Evolutionary conservation across 2,329 filamentous ascomycete genomes (phyloP).

Genomic region (Magnaporthiopsis incrustans): DNA sequence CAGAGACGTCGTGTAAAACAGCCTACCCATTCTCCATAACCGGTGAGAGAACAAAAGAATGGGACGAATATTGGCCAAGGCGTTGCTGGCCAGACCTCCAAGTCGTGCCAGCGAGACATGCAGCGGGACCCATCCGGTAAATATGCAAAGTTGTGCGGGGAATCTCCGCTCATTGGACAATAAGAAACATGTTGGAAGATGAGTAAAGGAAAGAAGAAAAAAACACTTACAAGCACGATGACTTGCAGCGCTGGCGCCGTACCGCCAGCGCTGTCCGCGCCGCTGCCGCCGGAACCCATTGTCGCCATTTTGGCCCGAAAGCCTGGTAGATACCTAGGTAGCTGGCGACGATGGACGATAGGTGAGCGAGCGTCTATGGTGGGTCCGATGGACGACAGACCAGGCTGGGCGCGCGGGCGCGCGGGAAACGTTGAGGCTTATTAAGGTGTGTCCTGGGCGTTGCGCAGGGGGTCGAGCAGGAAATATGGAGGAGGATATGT

Average conservation of each 20-base stretch:
- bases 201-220: not conserved
- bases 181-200: conserved; percentile 9
- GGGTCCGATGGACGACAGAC: too few relatives aligned
- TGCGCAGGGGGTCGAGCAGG: not conserved
- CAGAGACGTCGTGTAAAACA: not conserved
- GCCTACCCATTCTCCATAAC: too few relatives aligned
- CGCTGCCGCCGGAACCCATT: conserved; percentile 12
- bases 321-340: too few relatives aligned
- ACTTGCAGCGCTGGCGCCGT: conserved; percentile 49
- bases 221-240: conserved; percentile 60
- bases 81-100: too few relatives aligned
- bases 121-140: not conserved
- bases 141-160: not conserved
- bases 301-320: not conserved
- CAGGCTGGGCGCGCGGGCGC: not conserved
- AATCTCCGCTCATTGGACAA: not conserved
- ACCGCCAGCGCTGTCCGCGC: conserved; percentile 5
- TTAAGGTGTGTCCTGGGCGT: not conserved
- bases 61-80: not conserved
- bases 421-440: conserved; percentile 1
- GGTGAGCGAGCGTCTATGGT: not conserved
- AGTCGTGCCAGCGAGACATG: not conserved
- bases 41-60: not conserved
- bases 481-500: not conserved
- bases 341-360: not conserved